Base-by-base conservation (phyloP, 257 asterid species). In the Gardenia jasminoides region DNA sequence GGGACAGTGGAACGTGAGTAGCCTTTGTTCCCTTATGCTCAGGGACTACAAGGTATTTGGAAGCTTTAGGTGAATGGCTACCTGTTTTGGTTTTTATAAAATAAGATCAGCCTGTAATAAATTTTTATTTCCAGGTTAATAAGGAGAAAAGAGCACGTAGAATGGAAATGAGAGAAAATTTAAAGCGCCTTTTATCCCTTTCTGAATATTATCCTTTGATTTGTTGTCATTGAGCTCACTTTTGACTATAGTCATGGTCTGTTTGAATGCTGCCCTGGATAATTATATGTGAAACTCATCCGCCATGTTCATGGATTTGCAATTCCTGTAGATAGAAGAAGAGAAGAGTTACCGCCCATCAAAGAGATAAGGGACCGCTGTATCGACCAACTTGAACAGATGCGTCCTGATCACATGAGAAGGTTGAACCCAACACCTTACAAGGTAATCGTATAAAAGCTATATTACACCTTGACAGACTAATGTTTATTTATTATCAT, bases 361-460 rank as follows among this genome's bases (percentile, higher is more conserved):
- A 87, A 87, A 70, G 74, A 70, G 77, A 96, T 91, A 26, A 92
- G 99, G 78, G 89, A 91, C 41, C 82, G 89, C 62, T 96, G 99
- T 79, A 88, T 93, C 61, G 82, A 89, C 75, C 99, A 93, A 66
- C 85, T 96, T 79, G 94, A 87, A 52, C 92, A 80, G 80, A 96
- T 96, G 96, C 91, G 98, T 50, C 89, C 96, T 16, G 97, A 96
- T 85, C 99, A 96, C 89, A 93, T 96, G 99, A 87, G 99, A 84
- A 87, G 96, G 89, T 83, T 96, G 90, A 93, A 96, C 88, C 99
- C 98, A 10, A 96, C 99, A 41, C 97, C 99, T 65, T 96, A 96
- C 92, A 96, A 96, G 99, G 98, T 93, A 88, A 88, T 68, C 26
- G 9, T 30, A 9, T 26, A 15, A 58, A 58, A 72, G 58, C 78